phyloP scores from a whole-genome alignment of 2,329 filamentous ascomycete species.

The Nannizzia gypsea region DNA sequence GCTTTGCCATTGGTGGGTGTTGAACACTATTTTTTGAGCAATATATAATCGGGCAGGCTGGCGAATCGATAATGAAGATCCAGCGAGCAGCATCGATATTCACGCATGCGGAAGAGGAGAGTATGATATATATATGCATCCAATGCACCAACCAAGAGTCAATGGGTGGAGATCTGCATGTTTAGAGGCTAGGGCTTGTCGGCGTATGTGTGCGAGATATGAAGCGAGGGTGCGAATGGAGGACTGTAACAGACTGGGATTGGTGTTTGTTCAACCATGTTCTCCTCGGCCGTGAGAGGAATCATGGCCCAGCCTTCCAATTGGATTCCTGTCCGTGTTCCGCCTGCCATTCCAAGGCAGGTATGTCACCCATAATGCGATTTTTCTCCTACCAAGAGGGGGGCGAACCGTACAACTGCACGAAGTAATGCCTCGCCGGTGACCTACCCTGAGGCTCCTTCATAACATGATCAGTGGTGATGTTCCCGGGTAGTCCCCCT shows the following conservation, averaged over 20 bases:
- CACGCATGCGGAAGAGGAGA: background rate
- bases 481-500: background rate
- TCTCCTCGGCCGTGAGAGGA: background rate
- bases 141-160: background rate
- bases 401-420: background rate
- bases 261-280: conserved; percentile 3
- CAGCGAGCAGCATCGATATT: background rate
- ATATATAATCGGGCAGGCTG: background rate
- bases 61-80: background rate
- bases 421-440: background rate
- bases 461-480: background rate
- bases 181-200: background rate
- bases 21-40: background rate
- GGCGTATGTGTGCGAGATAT: background rate
- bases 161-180: background rate
- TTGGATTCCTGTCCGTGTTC: background rate
- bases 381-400: background rate
- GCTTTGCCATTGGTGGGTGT: conserved; percentile 3
- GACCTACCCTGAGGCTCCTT: background rate
- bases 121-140: background rate
- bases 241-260: conserved; percentile 1
- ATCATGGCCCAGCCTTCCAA: background rate
- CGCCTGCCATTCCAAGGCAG: background rate
- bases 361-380: background rate
- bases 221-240: background rate